Evolutionary conservation across 306 rosid species (phyloP).

Genomic region (Styphnolobium japonicum): DNA sequence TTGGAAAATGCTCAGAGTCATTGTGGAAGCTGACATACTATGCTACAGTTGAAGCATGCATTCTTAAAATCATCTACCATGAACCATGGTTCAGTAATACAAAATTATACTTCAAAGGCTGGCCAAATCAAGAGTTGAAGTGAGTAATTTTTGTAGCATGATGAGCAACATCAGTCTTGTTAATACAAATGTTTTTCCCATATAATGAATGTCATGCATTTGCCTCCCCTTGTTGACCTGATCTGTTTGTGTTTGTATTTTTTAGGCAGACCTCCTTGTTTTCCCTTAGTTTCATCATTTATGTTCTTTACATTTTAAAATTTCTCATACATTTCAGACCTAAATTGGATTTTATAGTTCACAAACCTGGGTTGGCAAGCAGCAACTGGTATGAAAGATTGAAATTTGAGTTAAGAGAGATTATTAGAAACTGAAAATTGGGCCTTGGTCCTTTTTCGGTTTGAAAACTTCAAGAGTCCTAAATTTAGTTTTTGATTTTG

Average conservation of each 20-base stretch:
- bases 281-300: not conserved
- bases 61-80: conserved; percentile 48
- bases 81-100: conserved; percentile 87
- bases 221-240: conserved; percentile 5
- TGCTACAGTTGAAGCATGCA: conserved; percentile 69
- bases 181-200: not conserved
- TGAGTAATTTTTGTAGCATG: conserved; percentile 44
- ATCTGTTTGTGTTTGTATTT: conserved; percentile 3
- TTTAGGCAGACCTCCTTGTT: not conserved
- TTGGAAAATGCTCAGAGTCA: conserved; percentile 86
- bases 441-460: not conserved
- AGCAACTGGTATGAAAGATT: not conserved
- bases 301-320: conserved; percentile 6
- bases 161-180: not conserved
- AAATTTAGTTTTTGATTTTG: conserved; percentile 15
- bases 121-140: conserved; percentile 92
- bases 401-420: conserved; percentile 5
- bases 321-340: not conserved
- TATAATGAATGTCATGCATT: conserved; percentile 9
- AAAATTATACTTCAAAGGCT: conserved; percentile 65
- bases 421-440: not conserved
- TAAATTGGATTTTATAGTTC: not conserved
- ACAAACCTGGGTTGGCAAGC: not conserved
- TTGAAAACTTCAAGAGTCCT: not conserved
- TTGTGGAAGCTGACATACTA: conserved; percentile 91